Evolutionary conservation across 306 rosid species (phyloP).

Genomic region (Hippophae gyantsensis): DNA sequence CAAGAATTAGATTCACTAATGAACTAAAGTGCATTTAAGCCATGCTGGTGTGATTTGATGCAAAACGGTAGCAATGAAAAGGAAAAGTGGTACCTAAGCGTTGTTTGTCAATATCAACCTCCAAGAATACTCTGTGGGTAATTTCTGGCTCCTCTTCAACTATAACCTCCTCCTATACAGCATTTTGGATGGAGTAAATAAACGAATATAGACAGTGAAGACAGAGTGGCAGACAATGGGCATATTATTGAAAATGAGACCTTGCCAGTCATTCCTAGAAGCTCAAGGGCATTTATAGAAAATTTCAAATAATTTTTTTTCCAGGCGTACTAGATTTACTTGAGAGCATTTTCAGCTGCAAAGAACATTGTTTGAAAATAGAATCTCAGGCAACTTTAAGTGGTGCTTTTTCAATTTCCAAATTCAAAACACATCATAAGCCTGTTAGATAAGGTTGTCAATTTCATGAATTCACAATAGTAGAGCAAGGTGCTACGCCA

Average conservation of each 20-base stretch:
- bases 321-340: too few species aligned
- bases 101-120: conserved; percentile 64
- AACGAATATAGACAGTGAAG: not conserved
- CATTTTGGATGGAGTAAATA: conserved; percentile 4
- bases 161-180: conserved; percentile 42
- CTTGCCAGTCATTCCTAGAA: not conserved
- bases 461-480: too few species aligned
- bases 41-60: not conserved
- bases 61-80: not conserved
- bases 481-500: too few species aligned
- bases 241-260: not conserved
- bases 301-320: too few species aligned
- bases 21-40: not conserved
- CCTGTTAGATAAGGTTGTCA: too few species aligned
- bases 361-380: too few species aligned
- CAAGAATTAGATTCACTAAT: not conserved
- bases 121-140: conserved; percentile 75
- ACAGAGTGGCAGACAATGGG: not conserved
- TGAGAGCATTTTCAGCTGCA: too few species aligned
- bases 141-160: conserved; percentile 60
- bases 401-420: too few species aligned
- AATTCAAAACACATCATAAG: too few species aligned
- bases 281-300: not conserved
- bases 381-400: too few species aligned
- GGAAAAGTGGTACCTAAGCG: conserved; percentile 45